Conservation (phyloP, 1,284 basidiomycete species). For the Ceratobasidium papillatum region DNA sequence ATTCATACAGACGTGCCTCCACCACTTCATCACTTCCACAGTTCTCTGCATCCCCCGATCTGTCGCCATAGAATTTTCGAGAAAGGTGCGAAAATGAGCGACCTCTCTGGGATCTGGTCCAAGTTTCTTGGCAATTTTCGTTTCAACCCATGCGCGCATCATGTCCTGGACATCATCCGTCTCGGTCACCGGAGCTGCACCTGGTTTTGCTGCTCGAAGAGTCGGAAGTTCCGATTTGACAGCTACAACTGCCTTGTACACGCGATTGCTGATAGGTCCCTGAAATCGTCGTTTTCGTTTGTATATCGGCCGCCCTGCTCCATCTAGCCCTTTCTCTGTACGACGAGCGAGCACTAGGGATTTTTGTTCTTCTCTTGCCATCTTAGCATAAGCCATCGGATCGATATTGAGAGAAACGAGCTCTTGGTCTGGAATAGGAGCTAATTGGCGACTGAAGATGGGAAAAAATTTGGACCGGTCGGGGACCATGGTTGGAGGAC, state of each 20-base stretch:
- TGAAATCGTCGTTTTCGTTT: constrained; percentile 20
- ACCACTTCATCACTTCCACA: constrained; percentile 77
- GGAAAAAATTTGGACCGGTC: constrained; percentile 32
- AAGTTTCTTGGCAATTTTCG: constrained; percentile 58
- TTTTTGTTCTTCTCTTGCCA: constrained; percentile 5
- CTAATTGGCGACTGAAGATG: constrained; percentile 25
- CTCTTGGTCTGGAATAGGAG: constrained; percentile 27
- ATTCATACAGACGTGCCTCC: constrained; percentile 56
- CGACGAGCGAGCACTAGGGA: constrained; percentile 9
- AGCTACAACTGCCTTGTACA: constrained; percentile 40
- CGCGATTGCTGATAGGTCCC: constrained; percentile 16
- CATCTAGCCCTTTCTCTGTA: constrained; percentile 23
- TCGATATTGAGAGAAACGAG: constrained; percentile 44
- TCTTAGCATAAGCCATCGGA: constrained; percentile 1
- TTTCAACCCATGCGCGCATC: constrained; percentile 76
- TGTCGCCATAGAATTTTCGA: constrained; percentile 69
- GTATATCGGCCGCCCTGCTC: constrained; percentile 29
- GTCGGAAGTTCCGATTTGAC: constrained; percentile 53
- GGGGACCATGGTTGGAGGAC: constrained; percentile 26
- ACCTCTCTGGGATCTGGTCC: constrained; percentile 75
- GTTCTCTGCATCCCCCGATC: constrained; percentile 68
- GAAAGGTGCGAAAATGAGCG: constrained; percentile 72
- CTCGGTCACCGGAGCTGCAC: constrained; percentile 62
- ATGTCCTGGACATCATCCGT: constrained; percentile 72
- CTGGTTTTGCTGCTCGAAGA: constrained; percentile 61